Base-by-base conservation (phyloP, 352 stramenopile genomes). In the Globisporangium iwayamae region DNA sequence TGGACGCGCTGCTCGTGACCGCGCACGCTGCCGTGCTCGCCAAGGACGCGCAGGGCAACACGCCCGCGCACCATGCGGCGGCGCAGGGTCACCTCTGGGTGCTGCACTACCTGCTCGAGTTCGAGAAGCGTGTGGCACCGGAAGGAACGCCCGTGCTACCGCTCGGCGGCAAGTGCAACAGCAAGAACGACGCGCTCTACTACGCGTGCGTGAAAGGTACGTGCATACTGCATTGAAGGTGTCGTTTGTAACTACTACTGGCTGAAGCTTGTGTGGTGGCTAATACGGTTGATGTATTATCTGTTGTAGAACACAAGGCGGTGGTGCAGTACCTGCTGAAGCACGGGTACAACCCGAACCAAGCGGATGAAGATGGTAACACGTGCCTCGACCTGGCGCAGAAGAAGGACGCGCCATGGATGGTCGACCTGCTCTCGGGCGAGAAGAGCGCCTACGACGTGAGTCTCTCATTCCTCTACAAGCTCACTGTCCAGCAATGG, bases 41-140 rank as follows among this genome's bases (percentile, higher is more conserved):
- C 18, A 64, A 79, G n/a, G 85, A 94, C 65, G 62, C 51, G 1
- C 70, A 76, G 9, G 85, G 82, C 32, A 89, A 93, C 67, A 90
- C 80, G 9, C 69, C 82, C 10, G 78, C 79, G 13, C 83, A 91
- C 41, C 85, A 94, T 55, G 85, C 85, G 5, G 81, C 83, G 4
- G 76, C 74, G 9, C 72, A 90, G 56, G 83, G 85, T 48, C 82
- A 92, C 62, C 66, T 94, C 38, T 89, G 81, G 81, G 71, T 82
- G 46, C 70, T 94, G 43, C 85, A 94, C 57, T 92, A 81, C 56
- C 69, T 94, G 30, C 63, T 93, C 9, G 76, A 88, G 56, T 70
- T 71, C 1, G 72, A 88, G 56, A 54, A 72, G 41, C 69, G 71
- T 32, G 22, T 41, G 10, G n/a, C 47, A 6, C 43, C 57, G 0